Evolutionary conservation across 148 eudicot genomes (phyloP).

Genomic region (Camellia granthamiana): DNA sequence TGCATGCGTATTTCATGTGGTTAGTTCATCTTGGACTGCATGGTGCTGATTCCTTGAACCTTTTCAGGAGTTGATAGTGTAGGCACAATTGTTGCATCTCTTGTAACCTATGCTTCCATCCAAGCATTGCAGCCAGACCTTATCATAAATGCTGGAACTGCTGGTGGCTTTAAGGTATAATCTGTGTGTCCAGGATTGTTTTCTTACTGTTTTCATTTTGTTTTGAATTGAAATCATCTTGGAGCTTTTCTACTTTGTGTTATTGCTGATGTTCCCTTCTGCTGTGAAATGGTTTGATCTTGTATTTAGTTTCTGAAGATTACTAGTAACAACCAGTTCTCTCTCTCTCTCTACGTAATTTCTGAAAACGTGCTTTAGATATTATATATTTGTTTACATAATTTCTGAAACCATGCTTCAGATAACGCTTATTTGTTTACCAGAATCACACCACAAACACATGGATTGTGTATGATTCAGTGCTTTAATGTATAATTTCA

Average conservation of each 20-base stretch:
- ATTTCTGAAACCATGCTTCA: background rate
- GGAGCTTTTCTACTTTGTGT: background rate
- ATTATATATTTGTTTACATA: background rate
- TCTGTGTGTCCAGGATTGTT: background rate
- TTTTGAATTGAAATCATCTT: background rate
- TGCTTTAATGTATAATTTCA: background rate
- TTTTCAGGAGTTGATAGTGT: conserved; percentile 84
- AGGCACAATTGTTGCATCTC: conserved; percentile 87
- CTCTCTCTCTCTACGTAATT: background rate
- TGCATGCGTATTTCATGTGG: background rate
- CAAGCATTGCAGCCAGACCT: conserved; percentile 90
- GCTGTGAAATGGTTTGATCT: background rate
- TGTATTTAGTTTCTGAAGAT: background rate
- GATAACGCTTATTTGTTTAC: background rate
- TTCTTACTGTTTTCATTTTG: background rate
- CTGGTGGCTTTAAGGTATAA: conserved; percentile 92
- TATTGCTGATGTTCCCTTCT: background rate
- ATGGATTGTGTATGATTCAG: background rate
- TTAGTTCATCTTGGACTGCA: conserved; percentile 4
- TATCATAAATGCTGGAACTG: conserved; percentile 95
- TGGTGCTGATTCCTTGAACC: conserved; percentile 11
- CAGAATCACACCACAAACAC: background rate
- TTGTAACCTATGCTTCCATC: conserved; percentile 85
- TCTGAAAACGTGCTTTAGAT: no score
- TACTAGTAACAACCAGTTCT: background rate